These are phyloP conservation scores for Saxophila tyrrhenica DNA, from an alignment of 495 filamentous ascomycete species.

Conservation along the genomic window DNA sequence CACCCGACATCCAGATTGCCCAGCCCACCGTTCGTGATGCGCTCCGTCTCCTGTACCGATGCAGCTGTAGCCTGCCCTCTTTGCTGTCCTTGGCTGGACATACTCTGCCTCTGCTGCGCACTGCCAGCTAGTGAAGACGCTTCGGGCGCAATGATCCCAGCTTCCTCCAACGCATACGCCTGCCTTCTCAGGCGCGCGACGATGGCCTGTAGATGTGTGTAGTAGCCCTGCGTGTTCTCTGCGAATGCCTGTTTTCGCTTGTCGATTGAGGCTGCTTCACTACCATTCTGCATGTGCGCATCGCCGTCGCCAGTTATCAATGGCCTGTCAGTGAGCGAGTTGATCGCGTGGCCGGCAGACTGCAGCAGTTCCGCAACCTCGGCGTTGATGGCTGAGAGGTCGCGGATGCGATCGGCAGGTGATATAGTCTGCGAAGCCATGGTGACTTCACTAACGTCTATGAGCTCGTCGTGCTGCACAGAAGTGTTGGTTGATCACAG, in stretches of 20 bases:
- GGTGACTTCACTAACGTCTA: background rate
- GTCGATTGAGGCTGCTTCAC: conserved; percentile 25
- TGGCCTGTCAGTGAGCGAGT: conserved; percentile 47
- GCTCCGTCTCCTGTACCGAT: conserved; percentile 17
- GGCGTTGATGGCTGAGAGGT: conserved; percentile 62
- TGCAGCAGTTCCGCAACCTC: conserved; percentile 51
- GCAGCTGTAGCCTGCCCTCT: background rate
- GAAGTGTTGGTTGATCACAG: too few species aligned
- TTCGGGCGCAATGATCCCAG: conserved; percentile 51
- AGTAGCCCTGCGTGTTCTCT: conserved; percentile 50
- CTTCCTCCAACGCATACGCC: conserved; percentile 68
- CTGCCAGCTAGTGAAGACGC: conserved; percentile 16
- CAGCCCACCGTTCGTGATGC: conserved; percentile 42
- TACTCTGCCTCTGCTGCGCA: background rate
- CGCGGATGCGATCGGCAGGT: conserved; percentile 53
- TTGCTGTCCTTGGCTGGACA: background rate
- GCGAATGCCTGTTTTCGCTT: conserved; percentile 51
- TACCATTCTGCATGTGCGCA: background rate
- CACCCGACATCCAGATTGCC: conserved; percentile 66
- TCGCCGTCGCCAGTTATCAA: conserved; percentile 21
- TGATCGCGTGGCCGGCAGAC: conserved; percentile 56
- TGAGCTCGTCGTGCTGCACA: too few species aligned
- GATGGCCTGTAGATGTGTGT: conserved; percentile 42
- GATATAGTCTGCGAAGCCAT: conserved; percentile 20
- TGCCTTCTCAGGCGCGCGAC: conserved; percentile 53